Evolutionary conservation across 1,284 basidiomycete species (phyloP), one percentile per base, ranked within the genome.

Genomic region (Malassezia cuniculi): DNA sequence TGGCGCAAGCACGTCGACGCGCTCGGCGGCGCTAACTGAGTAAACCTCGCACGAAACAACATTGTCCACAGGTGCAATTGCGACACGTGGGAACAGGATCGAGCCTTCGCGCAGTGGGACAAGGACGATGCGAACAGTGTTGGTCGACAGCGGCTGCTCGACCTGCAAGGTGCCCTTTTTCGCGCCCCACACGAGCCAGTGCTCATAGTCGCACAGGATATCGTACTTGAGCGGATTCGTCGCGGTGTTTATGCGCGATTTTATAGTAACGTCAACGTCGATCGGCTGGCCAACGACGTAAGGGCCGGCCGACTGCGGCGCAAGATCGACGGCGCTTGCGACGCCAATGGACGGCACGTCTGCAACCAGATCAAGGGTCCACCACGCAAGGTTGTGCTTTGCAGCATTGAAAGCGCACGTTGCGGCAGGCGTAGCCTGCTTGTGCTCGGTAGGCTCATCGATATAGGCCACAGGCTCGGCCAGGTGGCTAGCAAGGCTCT

Each of bases 171-270:
- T 42, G 4, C 54, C 54, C 18, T 52, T 45, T 19, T 57, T 57
- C 3, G 17, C 11, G 7, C 60, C 60, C 40, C 50, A 50, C 1
- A 64, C 48, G 11, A 60, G 35, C 60, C 60, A 64, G 14, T 37
- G 43, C 16, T 57, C 54, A 27, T 53, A 55, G 28, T 60, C 58
- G 17, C 41, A 46, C 2, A 50, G 22, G 2, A 64, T 19, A 14
- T 64, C 50, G 45, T 61, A 64, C 20, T 51, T 30, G 39, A 64
- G 21, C 4, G n/a, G n/a, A n/a, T n/a, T n/a, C n/a, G n/a, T n/a
- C n/a, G n/a, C n/a, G n/a, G n/a, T n/a, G n/a, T n/a, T n/a, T n/a
- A n/a, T n/a, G n/a, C n/a, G n/a, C n/a, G n/a, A n/a, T n/a, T n/a
- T n/a, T n/a, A n/a, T n/a, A 5, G 33, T 21, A 15, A 39, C 26